phyloP scores from a whole-genome alignment of 164 flowering plant species.

The Aristolochia fimbriata region DNA sequence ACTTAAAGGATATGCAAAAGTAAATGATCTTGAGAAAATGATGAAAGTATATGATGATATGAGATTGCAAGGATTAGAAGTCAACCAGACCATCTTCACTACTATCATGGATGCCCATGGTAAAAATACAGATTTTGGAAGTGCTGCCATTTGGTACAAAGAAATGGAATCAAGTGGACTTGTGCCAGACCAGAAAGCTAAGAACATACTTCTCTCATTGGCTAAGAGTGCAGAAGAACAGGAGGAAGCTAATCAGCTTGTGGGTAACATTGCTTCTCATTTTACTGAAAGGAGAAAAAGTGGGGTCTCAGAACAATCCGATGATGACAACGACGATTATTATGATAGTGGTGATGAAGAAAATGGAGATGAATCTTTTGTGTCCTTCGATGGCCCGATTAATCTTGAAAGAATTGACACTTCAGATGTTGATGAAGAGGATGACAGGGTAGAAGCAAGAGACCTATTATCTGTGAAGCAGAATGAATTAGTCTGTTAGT shows the following conservation, averaged over 20 bases:
- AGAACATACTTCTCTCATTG: conserved; percentile 70
- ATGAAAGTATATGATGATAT: conserved; percentile 75
- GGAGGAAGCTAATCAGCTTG: conserved; percentile 52
- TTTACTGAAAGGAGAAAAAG: conserved; percentile 2
- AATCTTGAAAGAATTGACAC: too few species aligned
- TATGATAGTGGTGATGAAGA: conserved; percentile 12
- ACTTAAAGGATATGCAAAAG: conserved; percentile 83
- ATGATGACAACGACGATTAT: conserved; percentile 9
- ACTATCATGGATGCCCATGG: conserved; percentile 96
- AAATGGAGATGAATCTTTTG: conserved; percentile 4
- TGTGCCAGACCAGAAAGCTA: conserved; percentile 83
- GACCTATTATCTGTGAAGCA: background rate
- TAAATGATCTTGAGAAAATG: conserved; percentile 65
- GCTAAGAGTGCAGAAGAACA: conserved; percentile 63
- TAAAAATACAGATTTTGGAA: conserved; percentile 60
- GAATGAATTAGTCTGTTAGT: conserved; percentile 6
- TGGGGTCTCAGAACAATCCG: background rate
- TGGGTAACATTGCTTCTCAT: conserved; percentile 19
- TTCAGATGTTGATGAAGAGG: too few species aligned
- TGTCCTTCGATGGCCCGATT: background rate
- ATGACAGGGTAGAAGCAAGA: too few species aligned
- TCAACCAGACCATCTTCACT: conserved; percentile 69
- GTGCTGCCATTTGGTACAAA: conserved; percentile 75
- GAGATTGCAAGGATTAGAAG: conserved; percentile 41
- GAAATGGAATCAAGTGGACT: conserved; percentile 66